Conservation (phyloP, 2,329 filamentous ascomycete species). For the Hysterium pulicare region DNA sequence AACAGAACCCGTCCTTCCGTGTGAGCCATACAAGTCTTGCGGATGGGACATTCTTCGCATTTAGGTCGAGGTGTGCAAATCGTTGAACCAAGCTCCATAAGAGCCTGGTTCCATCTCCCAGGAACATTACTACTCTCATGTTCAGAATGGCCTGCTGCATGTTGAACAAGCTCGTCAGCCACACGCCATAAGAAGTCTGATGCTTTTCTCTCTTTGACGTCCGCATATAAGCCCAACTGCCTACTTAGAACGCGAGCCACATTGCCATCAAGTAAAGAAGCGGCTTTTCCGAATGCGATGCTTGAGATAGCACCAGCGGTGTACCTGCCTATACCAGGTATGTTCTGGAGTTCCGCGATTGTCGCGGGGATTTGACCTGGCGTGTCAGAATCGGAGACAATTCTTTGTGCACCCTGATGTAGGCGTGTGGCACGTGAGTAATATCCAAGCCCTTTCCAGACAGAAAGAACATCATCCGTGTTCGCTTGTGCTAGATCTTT, state of each 20-base stretch:
- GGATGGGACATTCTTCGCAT: constrained; percentile 43
- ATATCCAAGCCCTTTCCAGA: constrained; percentile 62
- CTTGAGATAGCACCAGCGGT: constrained; percentile 61
- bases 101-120: constrained; percentile 60
- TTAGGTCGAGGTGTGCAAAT: constrained; percentile 59
- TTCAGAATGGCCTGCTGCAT: constrained; percentile 40
- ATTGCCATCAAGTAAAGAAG: constrained; percentile 63
- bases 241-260: constrained; percentile 59
- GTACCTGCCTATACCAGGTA: constrained; percentile 61
- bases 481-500: constrained; percentile 53
- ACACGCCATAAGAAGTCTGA: constrained; percentile 58
- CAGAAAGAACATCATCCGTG: constrained; percentile 55
- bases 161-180: constrained; percentile 54
- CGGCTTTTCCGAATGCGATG: constrained; percentile 59
- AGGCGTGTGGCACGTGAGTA: constrained; percentile 63
- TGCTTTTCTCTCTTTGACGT: constrained; percentile 55
- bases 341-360: constrained; percentile 45
- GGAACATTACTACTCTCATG: constrained; percentile 48
- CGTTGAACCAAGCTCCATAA: constrained; percentile 65
- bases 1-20: constrained; percentile 26
- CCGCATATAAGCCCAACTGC: constrained; percentile 56
- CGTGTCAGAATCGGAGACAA: constrained; percentile 43
- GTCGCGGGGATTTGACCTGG: constrained; percentile 50
- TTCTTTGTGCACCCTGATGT: constrained; percentile 54
- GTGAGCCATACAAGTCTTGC: constrained; percentile 29